phyloP scores from a whole-genome alignment of 2,329 filamentous ascomycete species.

The Bipolaris cookei region DNA sequence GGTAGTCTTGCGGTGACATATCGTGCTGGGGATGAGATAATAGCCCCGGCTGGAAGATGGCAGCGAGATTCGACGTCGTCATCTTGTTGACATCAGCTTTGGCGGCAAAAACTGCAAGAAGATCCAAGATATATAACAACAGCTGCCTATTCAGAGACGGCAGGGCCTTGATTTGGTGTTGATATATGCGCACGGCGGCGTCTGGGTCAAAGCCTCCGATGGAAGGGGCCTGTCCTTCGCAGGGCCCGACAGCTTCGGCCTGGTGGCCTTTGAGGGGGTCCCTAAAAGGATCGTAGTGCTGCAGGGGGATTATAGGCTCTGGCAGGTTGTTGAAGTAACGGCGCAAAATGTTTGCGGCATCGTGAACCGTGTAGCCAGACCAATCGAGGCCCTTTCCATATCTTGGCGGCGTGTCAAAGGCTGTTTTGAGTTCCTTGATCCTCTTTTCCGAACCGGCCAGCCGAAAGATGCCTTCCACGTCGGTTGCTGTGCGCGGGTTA shows the following conservation, averaged over 20 bases:
- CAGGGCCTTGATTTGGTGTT: slow-evolving; percentile 88
- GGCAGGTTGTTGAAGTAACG: slow-evolving; percentile 96
- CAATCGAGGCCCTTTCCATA: slow-evolving; percentile 97
- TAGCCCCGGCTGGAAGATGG: slow-evolving; percentile 97
- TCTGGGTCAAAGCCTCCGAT: slow-evolving; percentile 76
- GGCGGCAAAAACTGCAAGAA: slow-evolving; percentile 94
- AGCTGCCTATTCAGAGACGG: slow-evolving; percentile 93
- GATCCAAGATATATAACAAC: slow-evolving; percentile 91
- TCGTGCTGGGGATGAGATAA: slow-evolving; percentile 92
- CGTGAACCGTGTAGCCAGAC: slow-evolving; percentile 97
- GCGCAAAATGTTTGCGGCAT: slow-evolving; percentile 94
- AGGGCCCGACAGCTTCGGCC: slow-evolving; percentile 72
- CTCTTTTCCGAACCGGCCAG: slow-evolving; percentile 95
- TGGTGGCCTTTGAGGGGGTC: slow-evolving; percentile 76
- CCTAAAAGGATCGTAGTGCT: slow-evolving; percentile 90
- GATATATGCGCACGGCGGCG: slow-evolving; percentile 80
- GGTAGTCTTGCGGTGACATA: slow-evolving; percentile 94
- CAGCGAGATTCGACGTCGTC: slow-evolving; percentile 91
- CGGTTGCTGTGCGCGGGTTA: slow-evolving; percentile 69
- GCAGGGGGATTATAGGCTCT: slow-evolving; percentile 92
- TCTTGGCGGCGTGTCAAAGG: slow-evolving; percentile 85
- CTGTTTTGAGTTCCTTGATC: slow-evolving; percentile 91
- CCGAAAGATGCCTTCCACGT: slow-evolving; percentile 95
- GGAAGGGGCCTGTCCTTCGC: slow-evolving; percentile 68
- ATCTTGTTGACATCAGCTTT: slow-evolving; percentile 97